Conservation (phyloP, 2,329 filamentous ascomycete species). For the Penicillium sclerotiorum region DNA sequence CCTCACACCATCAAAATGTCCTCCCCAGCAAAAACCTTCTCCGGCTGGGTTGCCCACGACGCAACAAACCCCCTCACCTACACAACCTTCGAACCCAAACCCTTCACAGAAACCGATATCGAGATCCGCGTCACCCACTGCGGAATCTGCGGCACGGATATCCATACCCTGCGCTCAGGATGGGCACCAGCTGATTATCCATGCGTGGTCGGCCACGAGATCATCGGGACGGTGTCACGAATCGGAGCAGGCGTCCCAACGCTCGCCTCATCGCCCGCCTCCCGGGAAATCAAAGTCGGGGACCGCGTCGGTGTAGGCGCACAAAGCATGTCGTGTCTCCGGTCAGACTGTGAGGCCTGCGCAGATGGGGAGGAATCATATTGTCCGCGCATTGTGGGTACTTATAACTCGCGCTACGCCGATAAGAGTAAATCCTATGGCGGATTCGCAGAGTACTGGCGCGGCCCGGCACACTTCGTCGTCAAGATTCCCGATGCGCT, state of each 20-base stretch:
- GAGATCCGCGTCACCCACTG: conserved; percentile 69
- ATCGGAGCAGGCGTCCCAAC: conserved; percentile 49
- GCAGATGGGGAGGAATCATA: conserved; percentile 43
- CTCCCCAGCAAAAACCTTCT: conserved; percentile 34
- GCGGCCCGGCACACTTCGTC: conserved; percentile 61
- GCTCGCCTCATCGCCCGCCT: conserved; percentile 26
- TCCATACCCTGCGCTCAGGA: conserved; percentile 61
- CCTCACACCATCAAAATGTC: neutral
- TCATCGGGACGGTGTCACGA: conserved; percentile 61
- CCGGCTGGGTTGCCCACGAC: conserved; percentile 44
- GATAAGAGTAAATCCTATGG: conserved; percentile 47
- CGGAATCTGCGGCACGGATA: conserved; percentile 66
- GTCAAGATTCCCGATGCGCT: conserved; percentile 58
- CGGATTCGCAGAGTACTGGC: conserved; percentile 61
- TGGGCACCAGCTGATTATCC: conserved; percentile 47
- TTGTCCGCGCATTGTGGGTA: conserved; percentile 40
- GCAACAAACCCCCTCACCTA: conserved; percentile 35
- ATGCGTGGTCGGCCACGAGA: conserved; percentile 66
- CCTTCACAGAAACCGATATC: conserved; percentile 62
- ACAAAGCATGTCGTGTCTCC: conserved; percentile 59
- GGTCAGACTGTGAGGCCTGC: conserved; percentile 46
- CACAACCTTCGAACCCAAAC: conserved; percentile 43
- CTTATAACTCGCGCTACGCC: conserved; percentile 40
- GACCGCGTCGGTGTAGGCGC: conserved; percentile 67
- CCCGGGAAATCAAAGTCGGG: conserved; percentile 56